phyloP scores from a whole-genome alignment of 1,284 basidiomycete species.

The Austroboletus novae-zelandiae region DNA sequence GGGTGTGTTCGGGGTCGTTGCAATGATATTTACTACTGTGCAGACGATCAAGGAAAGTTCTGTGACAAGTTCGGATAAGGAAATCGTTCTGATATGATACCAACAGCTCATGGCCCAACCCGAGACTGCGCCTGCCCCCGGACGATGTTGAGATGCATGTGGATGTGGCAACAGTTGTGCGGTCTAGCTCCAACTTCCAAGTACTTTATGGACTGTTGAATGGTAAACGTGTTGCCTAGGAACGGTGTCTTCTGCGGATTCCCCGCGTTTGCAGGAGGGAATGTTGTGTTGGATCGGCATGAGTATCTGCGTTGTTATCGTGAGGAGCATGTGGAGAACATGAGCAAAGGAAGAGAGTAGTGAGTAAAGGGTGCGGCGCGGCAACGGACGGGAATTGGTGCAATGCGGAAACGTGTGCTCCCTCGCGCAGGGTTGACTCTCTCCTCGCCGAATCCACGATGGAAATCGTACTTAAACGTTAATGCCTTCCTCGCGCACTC shows the following conservation, averaged over 20 bases:
- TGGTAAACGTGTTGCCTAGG: conserved; percentile 17
- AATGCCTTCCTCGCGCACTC: conserved; percentile 9
- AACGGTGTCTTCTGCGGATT: conserved; percentile 18
- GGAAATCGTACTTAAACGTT: conserved; percentile 32
- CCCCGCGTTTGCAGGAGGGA: conserved; percentile 19
- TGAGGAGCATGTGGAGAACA: conserved; percentile 1
- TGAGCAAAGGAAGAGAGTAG: too few species aligned
- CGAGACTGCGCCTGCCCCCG: conserved; percentile 7
- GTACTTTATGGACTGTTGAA: neutral
- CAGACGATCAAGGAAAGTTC: conserved; percentile 71
- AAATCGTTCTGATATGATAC: conserved; percentile 15
- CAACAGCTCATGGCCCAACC: conserved; percentile 29
- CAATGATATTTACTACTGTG: conserved; percentile 80
- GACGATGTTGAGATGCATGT: conserved; percentile 20
- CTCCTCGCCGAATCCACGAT: conserved; percentile 37
- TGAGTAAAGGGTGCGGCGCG: neutral
- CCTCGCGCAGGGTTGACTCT: conserved; percentile 17
- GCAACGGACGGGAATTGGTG: conserved; percentile 34
- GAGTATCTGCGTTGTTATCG: conserved; percentile 7
- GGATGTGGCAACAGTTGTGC: conserved; percentile 1
- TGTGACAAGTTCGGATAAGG: neutral
- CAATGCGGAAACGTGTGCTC: conserved; percentile 30
- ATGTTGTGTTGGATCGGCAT: conserved; percentile 4
- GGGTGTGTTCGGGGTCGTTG: conserved; percentile 80
- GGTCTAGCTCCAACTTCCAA: neutral